Conservation (phyloP, 768 basidiomycete species). For the Amanita exitialis region DNA sequence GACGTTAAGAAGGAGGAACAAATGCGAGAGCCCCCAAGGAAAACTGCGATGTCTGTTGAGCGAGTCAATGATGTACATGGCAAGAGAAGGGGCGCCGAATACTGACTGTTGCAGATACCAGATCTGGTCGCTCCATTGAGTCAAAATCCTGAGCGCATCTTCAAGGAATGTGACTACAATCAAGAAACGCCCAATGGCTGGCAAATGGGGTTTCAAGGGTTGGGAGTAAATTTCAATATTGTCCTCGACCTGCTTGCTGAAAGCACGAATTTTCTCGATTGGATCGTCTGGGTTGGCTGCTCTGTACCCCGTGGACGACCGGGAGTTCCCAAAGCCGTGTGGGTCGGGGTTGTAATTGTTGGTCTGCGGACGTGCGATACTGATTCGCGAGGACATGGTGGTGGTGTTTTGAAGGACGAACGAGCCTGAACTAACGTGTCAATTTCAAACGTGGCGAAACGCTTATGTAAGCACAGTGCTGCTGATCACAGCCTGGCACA, state of each 20-base stretch:
- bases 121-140: conserved; percentile 95
- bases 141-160: conserved; percentile 87
- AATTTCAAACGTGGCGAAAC: conserved; percentile 37
- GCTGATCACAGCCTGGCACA: background rate
- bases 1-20: conserved; percentile 89
- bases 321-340: conserved; percentile 70
- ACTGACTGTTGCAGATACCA: conserved; percentile 96
- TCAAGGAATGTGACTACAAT: conserved; percentile 98
- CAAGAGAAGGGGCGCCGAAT: background rate
- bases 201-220: conserved; percentile 89
- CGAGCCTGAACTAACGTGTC: conserved; percentile 27
- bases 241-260: conserved; percentile 80
- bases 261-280: conserved; percentile 61
- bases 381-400: conserved; percentile 77
- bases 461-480: background rate
- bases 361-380: conserved; percentile 62
- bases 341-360: conserved; percentile 60
- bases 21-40: conserved; percentile 90
- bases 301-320: conserved; percentile 62
- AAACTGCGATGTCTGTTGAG: conserved; percentile 79
- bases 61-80: conserved; percentile 8
- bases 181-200: conserved; percentile 89
- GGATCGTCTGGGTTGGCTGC: conserved; percentile 78
- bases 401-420: conserved; percentile 16
- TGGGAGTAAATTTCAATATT: conserved; percentile 86